Base-by-base conservation (phyloP, 306 rosid genomes). In the Clitoria ternatea region DNA sequence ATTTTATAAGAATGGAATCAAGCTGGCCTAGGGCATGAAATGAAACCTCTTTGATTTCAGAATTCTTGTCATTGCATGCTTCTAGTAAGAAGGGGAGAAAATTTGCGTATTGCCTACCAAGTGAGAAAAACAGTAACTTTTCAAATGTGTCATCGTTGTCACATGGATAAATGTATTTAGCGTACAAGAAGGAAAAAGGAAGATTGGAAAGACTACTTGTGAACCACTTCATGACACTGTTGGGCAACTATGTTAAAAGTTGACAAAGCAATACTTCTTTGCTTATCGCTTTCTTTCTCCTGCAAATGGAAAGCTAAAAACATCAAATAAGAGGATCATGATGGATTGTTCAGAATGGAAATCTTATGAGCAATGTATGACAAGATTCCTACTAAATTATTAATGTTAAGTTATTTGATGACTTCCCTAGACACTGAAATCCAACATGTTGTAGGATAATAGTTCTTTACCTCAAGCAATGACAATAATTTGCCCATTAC, bases 21-120 rank as follows among this genome's bases (percentile, higher is more conserved):
- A 61, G 56, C 1, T 6, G 7, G 14, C n/a, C 29, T 6, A 56
- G 67, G 71, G 10, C 27, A n/a, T n/a, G n/a, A n/a, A n/a, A 17
- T 39, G 15, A 14, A 66, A 80, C 80, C 84, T 76, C 72, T 76
- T 76, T 80, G 45, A 80, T 42, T 65, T 80, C 81, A 64, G 62
- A 30, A 13, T 48, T 65, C 17, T 65, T 23, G 66, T 80, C 85
- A 17, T 20, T 33, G 59, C 85, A 76, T 32, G 67, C 66, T 56
- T 80, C 81, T 11, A 76, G 14, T 18, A 80, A 40, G 61, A 65
- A 37, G 0, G 75, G 75, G 22, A 76, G 66, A 33, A 47, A 76
- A 57, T n/a, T 66, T 9, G 45, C 71, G 13, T 10, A 49, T 23
- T 71, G 39, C 67, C 85, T 80, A 18, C 54, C 6, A 26, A 56